Evolutionary conservation across 192 early-diverging fungal genomes (phyloP), one percentile per base, ranked within the genome.

Genomic region (Linnemannia zychae): DNA sequence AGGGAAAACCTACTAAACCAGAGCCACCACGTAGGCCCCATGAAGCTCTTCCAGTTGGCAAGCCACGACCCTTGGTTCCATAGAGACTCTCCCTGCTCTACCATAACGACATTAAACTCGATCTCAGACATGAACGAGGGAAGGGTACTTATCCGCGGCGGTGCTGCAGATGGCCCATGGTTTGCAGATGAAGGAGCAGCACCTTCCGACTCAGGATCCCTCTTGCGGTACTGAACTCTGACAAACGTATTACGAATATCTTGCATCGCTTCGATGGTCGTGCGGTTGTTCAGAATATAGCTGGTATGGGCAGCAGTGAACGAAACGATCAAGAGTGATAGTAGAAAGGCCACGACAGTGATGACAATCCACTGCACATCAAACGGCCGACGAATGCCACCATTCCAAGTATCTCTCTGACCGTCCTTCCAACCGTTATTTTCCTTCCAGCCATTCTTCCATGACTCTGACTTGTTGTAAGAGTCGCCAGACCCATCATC

Each of bases 221-320:
- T 87, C 47, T 76, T 76, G 50, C 28, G 70, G 73, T 86, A 89
- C 71, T 67, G 88, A 31, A 75, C 83, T 33, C 83, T 74, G 31
- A 85, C 46, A 46, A 75, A 85, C 5, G 70, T 79, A 50, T 57
- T 79, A 16, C 83, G 52, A 12, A 76, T 15, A 60, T 73, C 70
- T 13, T 85, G 83, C 18, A 85, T 37, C 4, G 85, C 77, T 52
- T 92, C 92, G 52, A 92, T 90, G 6, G 92, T 91, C 11, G 92
- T 92, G 24, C 88, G 86, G 40, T 92, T 92, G 24, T 75, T 76
- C 18, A 89, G 75, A n/a, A 92, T 53, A 38, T 90, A 87, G 15
- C 49, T 78, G 12, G 90, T 90, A 79, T 92, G 92, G 24, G 89
- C 89, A 0, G 79, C 49, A 7, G 88, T 90, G 65, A 92, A 92